Evolutionary conservation across 352 stramenopile species (phyloP).

Genomic region (Phytophthora gonapodyides): DNA sequence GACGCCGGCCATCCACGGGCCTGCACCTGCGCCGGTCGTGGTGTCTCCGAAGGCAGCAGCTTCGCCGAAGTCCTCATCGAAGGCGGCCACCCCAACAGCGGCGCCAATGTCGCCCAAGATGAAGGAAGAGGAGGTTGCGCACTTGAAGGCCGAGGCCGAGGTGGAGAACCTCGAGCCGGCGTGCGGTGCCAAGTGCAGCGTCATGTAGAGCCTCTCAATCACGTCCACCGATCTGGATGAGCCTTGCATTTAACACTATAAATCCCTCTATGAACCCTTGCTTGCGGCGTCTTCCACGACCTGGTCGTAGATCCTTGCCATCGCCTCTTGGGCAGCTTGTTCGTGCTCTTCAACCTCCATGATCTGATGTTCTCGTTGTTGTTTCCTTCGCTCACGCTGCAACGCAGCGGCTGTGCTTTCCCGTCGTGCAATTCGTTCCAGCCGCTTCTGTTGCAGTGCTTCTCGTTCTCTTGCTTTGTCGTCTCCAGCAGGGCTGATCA

Average conservation of each 20-base stretch:
- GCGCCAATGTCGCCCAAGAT: slow-evolving; percentile 23
- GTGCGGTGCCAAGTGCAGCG: slow-evolving; percentile 50
- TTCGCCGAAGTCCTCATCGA: slow-evolving; percentile 9
- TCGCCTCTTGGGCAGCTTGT: slow-evolving; percentile 8
- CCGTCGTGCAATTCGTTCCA: slow-evolving; percentile 50
- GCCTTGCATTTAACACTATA: slow-evolving; percentile 18
- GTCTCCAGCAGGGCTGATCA: slow-evolving; percentile 50
- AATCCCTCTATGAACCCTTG: slow-evolving; percentile 27
- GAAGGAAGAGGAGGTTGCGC: slow-evolving; percentile 34
- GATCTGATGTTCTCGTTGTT: slow-evolving; percentile 14
- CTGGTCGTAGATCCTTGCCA: slow-evolving; percentile 18
- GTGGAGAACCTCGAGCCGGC: slow-evolving; percentile 45
- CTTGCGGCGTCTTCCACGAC: slow-evolving; percentile 17
- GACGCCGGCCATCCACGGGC: slow-evolving; percentile 22
- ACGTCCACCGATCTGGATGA: slow-evolving; percentile 10
- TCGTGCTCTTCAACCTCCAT: slow-evolving; percentile 40
- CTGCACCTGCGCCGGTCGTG: slow-evolving; percentile 22
- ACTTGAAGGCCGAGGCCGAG: slow-evolving; percentile 38
- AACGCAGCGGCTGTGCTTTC: slow-evolving; percentile 48
- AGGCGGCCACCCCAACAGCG: slow-evolving; percentile 5
- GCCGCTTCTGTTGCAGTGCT: slow-evolving; percentile 29
- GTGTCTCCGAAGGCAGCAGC: slow-evolving; percentile 20
- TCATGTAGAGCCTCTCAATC: slow-evolving; percentile 51
- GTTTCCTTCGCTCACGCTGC: slow-evolving; percentile 29
- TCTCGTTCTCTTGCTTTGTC: slow-evolving; percentile 28